Evolutionary conservation across 129 eudicot genomes (phyloP), one percentile per base, ranked within the genome.

Genomic region (Helichrysum umbraculigerum): DNA sequence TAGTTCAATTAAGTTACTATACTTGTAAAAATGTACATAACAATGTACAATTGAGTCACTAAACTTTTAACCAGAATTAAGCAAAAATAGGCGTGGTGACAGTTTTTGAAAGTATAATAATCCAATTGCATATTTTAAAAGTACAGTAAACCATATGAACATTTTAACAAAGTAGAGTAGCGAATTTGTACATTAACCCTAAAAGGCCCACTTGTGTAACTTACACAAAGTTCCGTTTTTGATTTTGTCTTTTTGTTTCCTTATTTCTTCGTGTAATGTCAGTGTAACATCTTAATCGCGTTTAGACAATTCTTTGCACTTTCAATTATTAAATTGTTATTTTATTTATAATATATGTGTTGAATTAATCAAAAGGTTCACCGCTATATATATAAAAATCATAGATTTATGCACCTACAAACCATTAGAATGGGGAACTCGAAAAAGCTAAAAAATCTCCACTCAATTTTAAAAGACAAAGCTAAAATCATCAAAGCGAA

Each of bases 381-480:
- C 61, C 59, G 56, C 33, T 66, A 80, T 73, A 21, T 72, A 25
- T 25, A 25, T 25, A 25, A 25, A 25, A 72, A 64, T 15, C 47
- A 52, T 1, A 72, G 30, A 22, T 0, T 22, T 57, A 19, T n/a
- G 22, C 68, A n/a, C 51, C 68, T 33, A 22, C 37, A 72, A 16
- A 44, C 20, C 7, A 72, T 52, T 50, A 6, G 11, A 75, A 79
- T 83, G 84, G 81, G 75, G 47, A 63, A 52, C 33, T 47, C 58
- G 21, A 81, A 78, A 56, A 75, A 72, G 30, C 78, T 90, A 54
- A 82, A 80, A 67, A 20, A 79, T 15, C 62, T 88, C 17, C 37
- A 71, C 1, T 87, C 87, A 50, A 59, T 76, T 54, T 20, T 87
- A 85, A 86, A 85, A 83, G 97, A 91, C 88, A 91, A 86, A 76